A percentile compares a stretch with the other conserved stretches of the same genome.
These are phyloP conservation scores for Haplosporangium sp. DNA, from an alignment of 371 early-diverging fungal genomes.

Conservation along the genomic window DNA sequence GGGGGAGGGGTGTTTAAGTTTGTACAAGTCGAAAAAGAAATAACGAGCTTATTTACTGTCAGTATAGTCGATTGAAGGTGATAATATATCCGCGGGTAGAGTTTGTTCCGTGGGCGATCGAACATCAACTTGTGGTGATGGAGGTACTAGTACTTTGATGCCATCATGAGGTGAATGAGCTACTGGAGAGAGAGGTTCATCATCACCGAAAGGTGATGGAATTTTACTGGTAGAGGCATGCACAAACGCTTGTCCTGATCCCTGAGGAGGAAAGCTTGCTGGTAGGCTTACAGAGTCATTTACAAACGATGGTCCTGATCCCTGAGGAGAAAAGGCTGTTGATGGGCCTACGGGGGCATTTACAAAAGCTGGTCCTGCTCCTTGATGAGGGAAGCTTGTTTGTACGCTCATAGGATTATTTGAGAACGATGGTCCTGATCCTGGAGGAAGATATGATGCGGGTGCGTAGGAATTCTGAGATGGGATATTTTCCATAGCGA, in stretches of 20 bases:
- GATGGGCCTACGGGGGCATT: background rate
- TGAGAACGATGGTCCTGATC: background rate
- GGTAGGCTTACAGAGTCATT: too few species aligned
- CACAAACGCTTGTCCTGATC: conserved; percentile 41
- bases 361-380: too few species aligned
- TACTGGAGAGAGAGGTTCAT: conserved; percentile 8
- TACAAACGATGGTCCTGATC: background rate
- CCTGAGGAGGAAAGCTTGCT: conserved; percentile 6
- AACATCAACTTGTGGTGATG: conserved; percentile 11
- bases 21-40: too few species aligned
- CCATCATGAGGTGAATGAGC: background rate
- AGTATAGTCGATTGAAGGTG: conserved; percentile 1
- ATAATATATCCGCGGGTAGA: background rate
- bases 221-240: conserved; percentile 32
- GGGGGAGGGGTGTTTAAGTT: too few species aligned
- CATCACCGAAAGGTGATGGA: conserved; percentile 48
- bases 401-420: too few species aligned
- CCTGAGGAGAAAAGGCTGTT: too few species aligned
- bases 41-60: background rate
- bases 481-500: conserved; percentile 5
- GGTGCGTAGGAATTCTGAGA: background rate
- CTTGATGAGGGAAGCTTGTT: background rate
- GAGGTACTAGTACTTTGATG: conserved; percentile 24
- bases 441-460: conserved; percentile 6
- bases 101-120: conserved; percentile 7